A percentile compares a stretch with the other conserved stretches of the same genome.
These are phyloP conservation scores for Fusarium vanettenii DNA, from an alignment of 2,329 filamentous ascomycete species.

Conservation along the genomic window DNA sequence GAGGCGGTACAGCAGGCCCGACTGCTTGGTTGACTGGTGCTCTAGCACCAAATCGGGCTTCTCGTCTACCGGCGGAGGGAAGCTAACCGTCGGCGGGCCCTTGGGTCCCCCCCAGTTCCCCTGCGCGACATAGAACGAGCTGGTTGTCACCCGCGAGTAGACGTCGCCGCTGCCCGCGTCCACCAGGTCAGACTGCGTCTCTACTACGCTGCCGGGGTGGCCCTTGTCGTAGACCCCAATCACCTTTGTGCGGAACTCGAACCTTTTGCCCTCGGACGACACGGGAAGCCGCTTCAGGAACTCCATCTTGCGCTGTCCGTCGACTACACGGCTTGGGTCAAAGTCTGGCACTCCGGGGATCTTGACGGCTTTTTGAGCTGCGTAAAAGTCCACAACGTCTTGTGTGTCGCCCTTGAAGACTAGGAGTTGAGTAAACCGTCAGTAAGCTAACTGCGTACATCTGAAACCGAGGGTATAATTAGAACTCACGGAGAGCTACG, in stretches of 20 bases:
- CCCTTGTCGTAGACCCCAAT: conserved; percentile 93
- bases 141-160: conserved; percentile 76
- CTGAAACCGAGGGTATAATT: background rate
- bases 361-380: conserved; percentile 69
- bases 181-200: conserved; percentile 82
- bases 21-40: conserved; percentile 77
- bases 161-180: conserved; percentile 76
- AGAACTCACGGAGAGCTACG: conserved; percentile 75
- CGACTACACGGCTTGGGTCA: conserved; percentile 79
- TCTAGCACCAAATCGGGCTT: conserved; percentile 78
- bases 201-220: conserved; percentile 82
- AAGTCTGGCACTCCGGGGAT: conserved; percentile 84
- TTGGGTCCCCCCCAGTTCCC: conserved; percentile 89
- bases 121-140: conserved; percentile 84
- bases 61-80: conserved; percentile 77
- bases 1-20: conserved; percentile 81
- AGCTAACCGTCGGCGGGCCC: conserved; percentile 83
- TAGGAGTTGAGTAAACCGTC: background rate
- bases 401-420: background rate
- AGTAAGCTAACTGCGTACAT: conserved; percentile 63
- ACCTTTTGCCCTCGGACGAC: conserved; percentile 76
- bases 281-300: conserved; percentile 82
- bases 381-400: conserved; percentile 69
- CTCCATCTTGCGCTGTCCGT: conserved; percentile 84
- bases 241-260: conserved; percentile 82